Conservation (phyloP, 805 yeast genomes). For the Candida pseudoglaebosa region DNA sequence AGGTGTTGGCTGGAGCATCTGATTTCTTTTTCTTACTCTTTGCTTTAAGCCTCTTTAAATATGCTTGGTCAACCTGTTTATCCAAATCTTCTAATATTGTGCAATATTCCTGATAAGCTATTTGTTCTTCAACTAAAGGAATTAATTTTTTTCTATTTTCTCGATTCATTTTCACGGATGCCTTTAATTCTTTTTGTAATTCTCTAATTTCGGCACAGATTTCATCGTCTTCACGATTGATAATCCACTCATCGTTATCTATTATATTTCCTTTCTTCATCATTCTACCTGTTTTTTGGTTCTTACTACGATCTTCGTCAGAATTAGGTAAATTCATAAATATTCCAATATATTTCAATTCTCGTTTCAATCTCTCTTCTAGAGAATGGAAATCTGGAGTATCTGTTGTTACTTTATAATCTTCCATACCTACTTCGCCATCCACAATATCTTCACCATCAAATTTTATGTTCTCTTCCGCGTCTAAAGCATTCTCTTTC, state of each 20-base stretch:
- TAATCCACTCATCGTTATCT: conserved; percentile 69
- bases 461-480: conserved; percentile 17
- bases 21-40: conserved; percentile 63
- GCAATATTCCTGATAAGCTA: conserved; percentile 92
- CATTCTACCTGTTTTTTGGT: conserved; percentile 20
- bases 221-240: conserved; percentile 88
- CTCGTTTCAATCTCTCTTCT: conserved; percentile 85
- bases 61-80: conserved; percentile 95
- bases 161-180: conserved; percentile 59
- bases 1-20: conserved; percentile 19
- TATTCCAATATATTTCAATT: conserved; percentile 85
- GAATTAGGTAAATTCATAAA: conserved; percentile 54
- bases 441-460: conserved; percentile 14
- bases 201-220: conserved; percentile 76
- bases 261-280: conserved; percentile 28
- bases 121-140: conserved; percentile 77
- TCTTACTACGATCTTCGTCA: conserved; percentile 30
- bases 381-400: conserved; percentile 70
- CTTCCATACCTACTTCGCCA: conserved; percentile 36
- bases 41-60: conserved; percentile 73
- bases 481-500: conserved; percentile 14
- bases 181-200: conserved; percentile 64
- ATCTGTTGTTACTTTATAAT: conserved; percentile 40
- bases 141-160: conserved; percentile 60
- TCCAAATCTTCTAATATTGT: conserved; percentile 90